phyloP scores from a whole-genome alignment of 2,329 filamentous ascomycete genomes.

The Botryotinia convoluta region DNA sequence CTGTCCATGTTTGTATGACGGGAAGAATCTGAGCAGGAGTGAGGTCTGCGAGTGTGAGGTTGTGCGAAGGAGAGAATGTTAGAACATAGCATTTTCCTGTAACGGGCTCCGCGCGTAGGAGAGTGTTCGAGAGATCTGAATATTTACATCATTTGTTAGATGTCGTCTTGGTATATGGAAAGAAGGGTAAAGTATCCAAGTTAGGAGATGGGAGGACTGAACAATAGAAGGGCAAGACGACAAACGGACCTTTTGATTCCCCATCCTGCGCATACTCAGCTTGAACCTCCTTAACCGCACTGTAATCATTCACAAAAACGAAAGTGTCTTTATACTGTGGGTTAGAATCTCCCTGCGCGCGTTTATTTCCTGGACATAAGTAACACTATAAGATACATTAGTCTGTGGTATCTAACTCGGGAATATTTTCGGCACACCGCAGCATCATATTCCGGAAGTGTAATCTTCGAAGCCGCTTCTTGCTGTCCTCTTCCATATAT shows the following conservation, averaged over 20 bases:
- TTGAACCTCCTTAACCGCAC: constrained; percentile 92
- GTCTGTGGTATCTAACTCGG: constrained; percentile 7
- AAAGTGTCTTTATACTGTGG: constrained; percentile 85
- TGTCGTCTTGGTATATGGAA: neutral
- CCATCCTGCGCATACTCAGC: constrained; percentile 61
- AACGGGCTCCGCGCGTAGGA: constrained; percentile 80
- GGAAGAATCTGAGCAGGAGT: constrained; percentile 71
- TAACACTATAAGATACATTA: constrained; percentile 66
- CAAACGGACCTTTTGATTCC: constrained; percentile 29
- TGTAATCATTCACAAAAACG: constrained; percentile 96
- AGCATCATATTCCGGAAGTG: constrained; percentile 78
- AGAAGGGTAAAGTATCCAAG: constrained; percentile 1
- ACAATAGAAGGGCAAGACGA: constrained; percentile 8
- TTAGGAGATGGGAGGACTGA: constrained; percentile 8
- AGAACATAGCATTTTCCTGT: constrained; percentile 97
- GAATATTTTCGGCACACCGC: constrained; percentile 44
- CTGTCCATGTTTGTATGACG: constrained; percentile 86
- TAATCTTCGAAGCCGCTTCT: constrained; percentile 65
- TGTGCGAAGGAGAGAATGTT: constrained; percentile 87
- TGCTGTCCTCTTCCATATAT: constrained; percentile 65
- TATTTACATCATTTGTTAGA: neutral
- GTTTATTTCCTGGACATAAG: constrained; percentile 85
- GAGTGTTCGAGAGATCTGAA: constrained; percentile 66
- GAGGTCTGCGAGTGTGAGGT: constrained; percentile 91
- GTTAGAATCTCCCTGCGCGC: constrained; percentile 83